A percentile compares a stretch with the other conserved stretches of the same genome.
Conservation (phyloP, 1,284 basidiomycete species). For the Ganoderma meredithae region DNA sequence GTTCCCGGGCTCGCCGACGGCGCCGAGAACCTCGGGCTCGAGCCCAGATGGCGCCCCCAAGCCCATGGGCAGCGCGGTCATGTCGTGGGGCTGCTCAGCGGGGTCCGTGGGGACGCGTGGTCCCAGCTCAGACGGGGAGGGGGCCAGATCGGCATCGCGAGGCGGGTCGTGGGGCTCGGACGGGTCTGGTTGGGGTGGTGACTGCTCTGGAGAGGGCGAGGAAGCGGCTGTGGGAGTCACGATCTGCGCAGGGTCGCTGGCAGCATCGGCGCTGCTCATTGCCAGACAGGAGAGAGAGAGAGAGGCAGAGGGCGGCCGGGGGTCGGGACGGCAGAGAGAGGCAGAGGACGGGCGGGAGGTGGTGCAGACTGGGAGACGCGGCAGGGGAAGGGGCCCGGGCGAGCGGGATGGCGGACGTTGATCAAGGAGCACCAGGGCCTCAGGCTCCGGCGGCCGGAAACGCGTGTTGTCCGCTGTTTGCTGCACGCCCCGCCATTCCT, state of each 20-base stretch:
- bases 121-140: conserved; percentile 25
- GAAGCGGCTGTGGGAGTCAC: conserved; percentile 18
- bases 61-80: conserved; percentile 25
- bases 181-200: conserved; percentile 34
- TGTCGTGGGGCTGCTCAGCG: conserved; percentile 18
- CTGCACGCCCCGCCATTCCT: conserved; percentile 35
- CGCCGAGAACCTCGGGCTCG: conserved; percentile 26
- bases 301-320: conserved; percentile 24
- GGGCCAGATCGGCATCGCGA: conserved; percentile 28
- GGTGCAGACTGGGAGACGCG: conserved; percentile 19
- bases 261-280: conserved; percentile 45
- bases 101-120: conserved; percentile 30
- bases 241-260: conserved; percentile 33
- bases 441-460: conserved; percentile 17
- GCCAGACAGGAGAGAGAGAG: conserved; percentile 27
- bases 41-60: conserved; percentile 27
- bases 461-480: conserved; percentile 44
- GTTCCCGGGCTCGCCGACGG: conserved; percentile 28
- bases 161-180: conserved; percentile 29
- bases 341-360: conserved; percentile 15
- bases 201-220: conserved; percentile 31
- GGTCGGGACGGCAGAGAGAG: background rate
- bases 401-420: conserved; percentile 37
- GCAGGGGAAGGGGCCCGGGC: conserved; percentile 20
- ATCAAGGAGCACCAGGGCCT: conserved; percentile 26